Percentiles rank a stretch among this genome's conserved stretches.
These are phyloP conservation scores for Vairimorpha ceranae DNA, from an alignment of 371 early-diverging fungal genomes.

Conservation along the genomic window DNA sequence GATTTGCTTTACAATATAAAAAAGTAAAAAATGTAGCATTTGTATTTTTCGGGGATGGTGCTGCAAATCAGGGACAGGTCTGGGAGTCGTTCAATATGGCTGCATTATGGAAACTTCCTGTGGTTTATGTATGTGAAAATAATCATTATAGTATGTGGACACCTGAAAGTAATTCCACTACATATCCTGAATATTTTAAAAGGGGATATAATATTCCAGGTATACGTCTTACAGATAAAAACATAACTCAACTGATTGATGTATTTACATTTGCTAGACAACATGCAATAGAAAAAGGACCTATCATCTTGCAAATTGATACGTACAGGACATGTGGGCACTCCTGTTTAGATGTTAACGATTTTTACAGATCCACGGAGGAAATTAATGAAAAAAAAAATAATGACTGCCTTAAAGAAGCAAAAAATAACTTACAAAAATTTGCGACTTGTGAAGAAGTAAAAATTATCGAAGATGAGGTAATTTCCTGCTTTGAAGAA, in stretches of 20 bases:
- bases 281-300: conserved; percentile 66
- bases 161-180: conserved; percentile 74
- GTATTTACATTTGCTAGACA: conserved; percentile 49
- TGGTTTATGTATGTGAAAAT: conserved; percentile 92
- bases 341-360: conserved; percentile 65
- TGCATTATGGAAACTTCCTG: conserved; percentile 89
- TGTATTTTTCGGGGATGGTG: conserved; percentile 94
- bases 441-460: not conserved
- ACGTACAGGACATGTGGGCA: conserved; percentile 97
- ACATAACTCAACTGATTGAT: conserved; percentile 38
- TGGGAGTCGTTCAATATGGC: conserved; percentile 99
- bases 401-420: conserved; percentile 38
- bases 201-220: conserved; percentile 93
- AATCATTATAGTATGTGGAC: conserved; percentile 99
- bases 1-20: conserved; percentile 84
- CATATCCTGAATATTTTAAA: conserved; percentile 82
- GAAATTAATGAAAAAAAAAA: conserved; percentile 33
- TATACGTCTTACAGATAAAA: conserved; percentile 74
- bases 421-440: conserved; percentile 20
- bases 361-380: conserved; percentile 33
- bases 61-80: conserved; percentile 96
- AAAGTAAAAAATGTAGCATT: conserved; percentile 66
- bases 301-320: conserved; percentile 85
- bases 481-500: not conserved
- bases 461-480: not conserved